phyloP scores from a whole-genome alignment of 768 basidiomycete species.

The Mycena galopus region DNA sequence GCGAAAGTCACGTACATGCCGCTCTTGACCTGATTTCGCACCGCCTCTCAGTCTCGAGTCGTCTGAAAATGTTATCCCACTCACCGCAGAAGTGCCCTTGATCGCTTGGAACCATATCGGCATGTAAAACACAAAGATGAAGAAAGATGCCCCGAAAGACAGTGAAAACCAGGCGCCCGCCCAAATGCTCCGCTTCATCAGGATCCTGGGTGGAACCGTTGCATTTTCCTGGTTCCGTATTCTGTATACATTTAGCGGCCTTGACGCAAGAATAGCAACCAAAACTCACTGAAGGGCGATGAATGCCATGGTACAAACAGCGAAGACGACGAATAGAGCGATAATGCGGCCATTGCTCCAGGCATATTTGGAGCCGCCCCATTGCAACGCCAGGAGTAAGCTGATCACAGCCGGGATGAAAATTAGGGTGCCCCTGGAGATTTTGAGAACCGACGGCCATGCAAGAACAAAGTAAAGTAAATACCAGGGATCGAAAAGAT shows the following conservation, averaged over 20 bases:
- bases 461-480: neutral
- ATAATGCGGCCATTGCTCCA: conserved; percentile 22
- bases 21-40: neutral
- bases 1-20: neutral
- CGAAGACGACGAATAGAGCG: conserved; percentile 11
- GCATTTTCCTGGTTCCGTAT: conserved; percentile 7
- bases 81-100: neutral
- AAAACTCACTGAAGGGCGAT: conserved; percentile 1
- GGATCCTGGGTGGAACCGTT: conserved; percentile 7
- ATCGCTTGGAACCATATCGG: conserved; percentile 9
- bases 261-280: no score
- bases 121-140: neutral
- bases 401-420: conserved; percentile 11
- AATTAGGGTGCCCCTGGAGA: conserved; percentile 21
- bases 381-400: conserved; percentile 17
- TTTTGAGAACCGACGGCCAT: no score
- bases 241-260: neutral
- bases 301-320: neutral
- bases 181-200: conserved; percentile 7
- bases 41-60: neutral
- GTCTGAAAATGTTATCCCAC: neutral
- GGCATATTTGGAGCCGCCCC: conserved; percentile 18
- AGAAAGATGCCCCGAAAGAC: conserved; percentile 1
- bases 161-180: neutral
- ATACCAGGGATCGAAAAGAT: conserved; percentile 25